Evolutionary conservation across 2,329 filamentous ascomycete species (phyloP).

Genomic region (Aspergillus costaricaensis): DNA sequence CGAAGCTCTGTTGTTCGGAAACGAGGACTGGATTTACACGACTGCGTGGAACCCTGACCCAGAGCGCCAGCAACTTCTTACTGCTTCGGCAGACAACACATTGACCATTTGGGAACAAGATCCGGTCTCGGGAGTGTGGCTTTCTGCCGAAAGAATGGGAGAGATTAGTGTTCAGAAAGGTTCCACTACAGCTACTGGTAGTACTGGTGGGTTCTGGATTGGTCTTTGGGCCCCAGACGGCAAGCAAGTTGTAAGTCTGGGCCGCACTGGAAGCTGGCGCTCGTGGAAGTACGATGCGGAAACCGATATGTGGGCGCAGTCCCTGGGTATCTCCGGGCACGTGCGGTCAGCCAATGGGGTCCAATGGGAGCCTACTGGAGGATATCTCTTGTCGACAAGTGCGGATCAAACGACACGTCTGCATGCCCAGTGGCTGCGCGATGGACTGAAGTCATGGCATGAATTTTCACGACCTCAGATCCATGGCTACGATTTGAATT

Average conservation of each 20-base stretch:
- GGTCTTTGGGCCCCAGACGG: slow-evolving; percentile 87
- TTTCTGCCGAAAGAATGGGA: slow-evolving; percentile 80
- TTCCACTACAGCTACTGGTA: slow-evolving; percentile 93
- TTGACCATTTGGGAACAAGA: slow-evolving; percentile 92
- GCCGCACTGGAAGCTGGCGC: slow-evolving; percentile 91
- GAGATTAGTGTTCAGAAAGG: slow-evolving; percentile 95
- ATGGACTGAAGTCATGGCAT: slow-evolving; percentile 70
- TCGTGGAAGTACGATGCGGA: slow-evolving; percentile 69
- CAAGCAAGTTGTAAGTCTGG: slow-evolving; percentile 73
- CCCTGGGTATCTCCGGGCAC: slow-evolving; percentile 79
- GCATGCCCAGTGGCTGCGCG: slow-evolving; percentile 73
- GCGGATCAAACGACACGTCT: slow-evolving; percentile 91
- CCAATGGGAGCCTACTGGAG: slow-evolving; percentile 78
- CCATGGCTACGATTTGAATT: slow-evolving; percentile 97
- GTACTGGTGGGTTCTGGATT: slow-evolving; percentile 94
- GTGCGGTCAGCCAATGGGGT: slow-evolving; percentile 78
- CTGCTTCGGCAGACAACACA: slow-evolving; percentile 93
- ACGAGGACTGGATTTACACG: slow-evolving; percentile 98
- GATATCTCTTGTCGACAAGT: slow-evolving; percentile 84
- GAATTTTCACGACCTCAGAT: slow-evolving; percentile 96
- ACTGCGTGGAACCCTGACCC: slow-evolving; percentile 67
- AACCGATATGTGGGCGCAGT: slow-evolving; percentile 72
- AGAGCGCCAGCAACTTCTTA: slow-evolving; percentile 70
- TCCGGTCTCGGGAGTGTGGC: slow-evolving; percentile 81
- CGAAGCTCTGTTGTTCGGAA: slow-evolving; percentile 87